phyloP scores from a whole-genome alignment of 768 basidiomycete species.

The Termitomyces bulborhizus region DNA sequence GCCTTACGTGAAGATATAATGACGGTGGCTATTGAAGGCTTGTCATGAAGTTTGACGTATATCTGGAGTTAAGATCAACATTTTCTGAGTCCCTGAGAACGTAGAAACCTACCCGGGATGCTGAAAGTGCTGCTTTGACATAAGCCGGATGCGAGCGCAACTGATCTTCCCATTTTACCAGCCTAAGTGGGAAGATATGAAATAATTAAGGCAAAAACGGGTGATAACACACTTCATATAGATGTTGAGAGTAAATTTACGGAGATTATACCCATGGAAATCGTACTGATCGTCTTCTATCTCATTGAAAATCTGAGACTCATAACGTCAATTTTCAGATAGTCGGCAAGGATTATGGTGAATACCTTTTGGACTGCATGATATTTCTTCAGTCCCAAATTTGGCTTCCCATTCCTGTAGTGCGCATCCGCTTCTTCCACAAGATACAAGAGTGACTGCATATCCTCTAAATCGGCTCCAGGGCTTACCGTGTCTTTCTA shows the following conservation, averaged over 20 bases:
- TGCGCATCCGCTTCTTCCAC: constrained; percentile 77
- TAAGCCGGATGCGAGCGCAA: constrained; percentile 76
- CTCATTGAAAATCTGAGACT: constrained; percentile 67
- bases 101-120: constrained; percentile 48
- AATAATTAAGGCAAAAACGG: not conserved
- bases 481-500: constrained; percentile 84
- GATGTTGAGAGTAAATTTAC: constrained; percentile 81
- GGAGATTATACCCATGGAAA: constrained; percentile 92
- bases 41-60: constrained; percentile 64
- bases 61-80: constrained; percentile 41
- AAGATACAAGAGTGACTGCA: constrained; percentile 91
- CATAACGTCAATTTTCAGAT: not conserved
- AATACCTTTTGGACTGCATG: constrained; percentile 67
- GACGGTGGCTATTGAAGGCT: constrained; percentile 52
- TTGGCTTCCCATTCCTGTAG: constrained; percentile 54
- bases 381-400: constrained; percentile 83
- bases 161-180: constrained; percentile 77
- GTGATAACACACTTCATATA: constrained; percentile 60
- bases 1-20: constrained; percentile 31
- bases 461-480: constrained; percentile 81
- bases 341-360: not conserved
- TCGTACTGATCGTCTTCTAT: constrained; percentile 96
- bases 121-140: constrained; percentile 63
- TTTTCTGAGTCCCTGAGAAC: not conserved
- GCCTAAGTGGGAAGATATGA: constrained; percentile 30